Base-by-base conservation (phyloP, 805 yeast species). In the Yarrowia keelungensis region DNA sequence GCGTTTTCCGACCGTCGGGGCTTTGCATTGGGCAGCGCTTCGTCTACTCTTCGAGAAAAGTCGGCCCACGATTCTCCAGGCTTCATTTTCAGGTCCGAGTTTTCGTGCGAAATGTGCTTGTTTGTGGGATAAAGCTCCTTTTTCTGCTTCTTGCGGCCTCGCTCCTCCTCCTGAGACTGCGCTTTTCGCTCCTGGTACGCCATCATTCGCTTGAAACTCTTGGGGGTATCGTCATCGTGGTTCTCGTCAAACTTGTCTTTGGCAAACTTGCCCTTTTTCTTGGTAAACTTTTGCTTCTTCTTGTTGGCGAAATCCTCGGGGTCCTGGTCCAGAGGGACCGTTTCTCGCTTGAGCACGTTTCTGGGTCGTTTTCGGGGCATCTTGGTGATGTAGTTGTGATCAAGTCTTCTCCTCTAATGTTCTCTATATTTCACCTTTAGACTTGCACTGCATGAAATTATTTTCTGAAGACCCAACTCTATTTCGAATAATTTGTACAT, bases 1-100 rank as follows among this genome's bases (percentile, higher is more conserved):
- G 78, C 76, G 19, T 43, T 59, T 19, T 59, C 42, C 12, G 67
- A 36, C 56, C 11, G 7, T 35, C 76, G 72, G n/a, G 80, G 78
- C 51, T 72, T 73, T 8, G 78, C 77, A 41, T 81, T 70, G 1
- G 83, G 83, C 45, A 81, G 70, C 1, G 82, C 82, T 43, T 75
- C 78, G 69, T 81, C 76, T 7, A 81, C 83, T 46, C 83, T 74
- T 19, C 81, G 72, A 16, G 72, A 71, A 67, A 81, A 81, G 32
- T 81, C 83, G 8, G 76, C 59, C 73, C 80, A 72, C 9, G 76
- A 70, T 71, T 80, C 83, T 8, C 81, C 82, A 2, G 75, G 75
- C 61, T 72, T 66, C 43, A 75, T 76, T 42, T 72, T 72, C 46
- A 78, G 69, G 15, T 42, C 70, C 35, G 69, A 43, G 42, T 70